A percentile compares a stretch with the other conserved stretches of the same genome.
These are phyloP conservation scores for Hymenoscyphus repandus DNA, from an alignment of 2,329 filamentous ascomycete genomes.

Conservation along the genomic window DNA sequence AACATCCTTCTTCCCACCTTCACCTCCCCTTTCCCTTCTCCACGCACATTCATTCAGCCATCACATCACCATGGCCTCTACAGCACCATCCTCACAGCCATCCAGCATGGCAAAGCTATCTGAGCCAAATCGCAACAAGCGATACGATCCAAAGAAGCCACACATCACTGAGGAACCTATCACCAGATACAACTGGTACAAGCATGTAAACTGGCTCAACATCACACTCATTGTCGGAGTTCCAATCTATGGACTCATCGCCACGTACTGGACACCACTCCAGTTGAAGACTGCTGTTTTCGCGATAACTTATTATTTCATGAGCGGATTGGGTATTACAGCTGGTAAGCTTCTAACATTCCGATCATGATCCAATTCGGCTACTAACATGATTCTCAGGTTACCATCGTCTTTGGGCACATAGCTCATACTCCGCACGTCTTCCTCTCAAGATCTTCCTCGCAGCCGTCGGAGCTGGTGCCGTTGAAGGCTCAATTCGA, in stretches of 20 bases:
- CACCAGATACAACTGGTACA: constrained; percentile 79
- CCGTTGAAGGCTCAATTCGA: constrained; percentile 78
- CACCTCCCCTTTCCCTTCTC: constrained; percentile 8
- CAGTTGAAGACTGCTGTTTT: constrained; percentile 67
- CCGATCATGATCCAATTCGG: background rate
- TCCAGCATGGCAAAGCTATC: constrained; percentile 26
- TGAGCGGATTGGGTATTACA: constrained; percentile 75
- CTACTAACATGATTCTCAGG: constrained; percentile 35
- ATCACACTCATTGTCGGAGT: constrained; percentile 74
- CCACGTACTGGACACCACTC: constrained; percentile 74
- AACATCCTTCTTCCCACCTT: constrained; percentile 8
- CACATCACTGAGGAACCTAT: constrained; percentile 82
- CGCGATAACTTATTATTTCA: constrained; percentile 75
- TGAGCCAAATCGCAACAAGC: constrained; percentile 32
- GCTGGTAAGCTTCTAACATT: constrained; percentile 49
- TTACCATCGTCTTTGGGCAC: constrained; percentile 82
- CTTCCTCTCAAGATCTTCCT: constrained; percentile 76
- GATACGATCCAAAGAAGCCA: constrained; percentile 60
- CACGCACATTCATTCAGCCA: constrained; percentile 8
- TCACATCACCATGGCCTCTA: constrained; percentile 22
- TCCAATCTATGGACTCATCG: constrained; percentile 67
- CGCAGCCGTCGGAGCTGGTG: constrained; percentile 74
- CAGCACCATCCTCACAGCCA: constrained; percentile 16
- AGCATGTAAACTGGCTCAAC: constrained; percentile 94
- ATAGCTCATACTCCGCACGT: constrained; percentile 75